Evolutionary conservation across 2,329 filamentous ascomycete genomes (phyloP).

Genomic region (Fusarium sublunatum): DNA sequence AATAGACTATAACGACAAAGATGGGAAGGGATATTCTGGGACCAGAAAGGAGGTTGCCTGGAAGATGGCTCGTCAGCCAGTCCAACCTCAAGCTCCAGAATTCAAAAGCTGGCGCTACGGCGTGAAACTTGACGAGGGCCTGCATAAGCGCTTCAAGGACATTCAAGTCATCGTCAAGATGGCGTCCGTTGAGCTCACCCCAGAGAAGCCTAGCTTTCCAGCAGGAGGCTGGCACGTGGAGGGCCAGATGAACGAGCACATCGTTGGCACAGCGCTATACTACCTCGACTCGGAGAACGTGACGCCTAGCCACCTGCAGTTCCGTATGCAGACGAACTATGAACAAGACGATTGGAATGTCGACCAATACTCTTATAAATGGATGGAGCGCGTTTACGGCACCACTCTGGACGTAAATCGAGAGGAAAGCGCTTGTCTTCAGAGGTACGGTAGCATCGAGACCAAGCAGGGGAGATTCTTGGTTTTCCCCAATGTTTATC

Average conservation of each 20-base stretch:
- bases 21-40: background rate
- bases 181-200: conserved; percentile 40
- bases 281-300: conserved; percentile 43
- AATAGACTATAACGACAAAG: conserved; percentile 23
- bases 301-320: conserved; percentile 30
- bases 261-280: conserved; percentile 45
- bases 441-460: conserved; percentile 36
- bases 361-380: background rate
- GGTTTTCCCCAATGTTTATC: conserved; percentile 39
- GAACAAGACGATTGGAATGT: conserved; percentile 3
- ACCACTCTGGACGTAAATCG: fast-evolving
- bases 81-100: conserved; percentile 29
- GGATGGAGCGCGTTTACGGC: conserved; percentile 33
- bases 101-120: conserved; percentile 53
- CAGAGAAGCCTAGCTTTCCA: conserved; percentile 40
- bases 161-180: conserved; percentile 72
- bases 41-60: conserved; percentile 1
- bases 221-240: conserved; percentile 42
- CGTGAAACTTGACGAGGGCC: conserved; percentile 2
- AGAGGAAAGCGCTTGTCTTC: background rate
- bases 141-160: conserved; percentile 16
- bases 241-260: conserved; percentile 47
- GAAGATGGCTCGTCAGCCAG: conserved; percentile 21
- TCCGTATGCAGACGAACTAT: conserved; percentile 30
- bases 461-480: conserved; percentile 32